Conservation (phyloP, 805 yeast species). For the Lipomyces yamadae region DNA sequence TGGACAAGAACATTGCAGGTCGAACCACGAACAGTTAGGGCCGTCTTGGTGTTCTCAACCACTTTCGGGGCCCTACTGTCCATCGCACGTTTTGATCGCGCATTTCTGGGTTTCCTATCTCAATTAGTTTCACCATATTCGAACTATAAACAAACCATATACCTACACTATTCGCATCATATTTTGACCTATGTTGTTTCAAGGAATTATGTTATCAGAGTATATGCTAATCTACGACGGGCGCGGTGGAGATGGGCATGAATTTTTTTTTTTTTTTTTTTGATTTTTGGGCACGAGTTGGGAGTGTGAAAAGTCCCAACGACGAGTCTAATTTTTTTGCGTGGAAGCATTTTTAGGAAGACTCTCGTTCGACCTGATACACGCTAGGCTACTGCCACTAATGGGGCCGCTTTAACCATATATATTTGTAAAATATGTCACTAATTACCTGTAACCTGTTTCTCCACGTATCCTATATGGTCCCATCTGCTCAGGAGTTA, state of each 20-base stretch:
- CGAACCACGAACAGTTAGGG: constrained; percentile 88
- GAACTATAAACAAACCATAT: not conserved
- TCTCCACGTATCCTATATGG: too few species aligned
- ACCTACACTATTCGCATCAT: constrained; percentile 33
- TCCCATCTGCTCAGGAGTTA: too few species aligned
- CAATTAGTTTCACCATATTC: not conserved
- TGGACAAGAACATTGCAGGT: constrained; percentile 78
- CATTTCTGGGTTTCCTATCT: constrained; percentile 82
- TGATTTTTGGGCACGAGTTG: not conserved
- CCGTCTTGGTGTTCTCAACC: constrained; percentile 86
- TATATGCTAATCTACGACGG: not conserved
- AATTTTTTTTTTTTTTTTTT: not conserved
- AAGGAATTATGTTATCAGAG: not conserved
- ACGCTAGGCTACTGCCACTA: too few species aligned
- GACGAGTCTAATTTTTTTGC: not conserved
- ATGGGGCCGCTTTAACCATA: too few species aligned
- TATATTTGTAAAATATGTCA: too few species aligned
- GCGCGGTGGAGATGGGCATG: not conserved
- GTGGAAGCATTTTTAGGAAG: too few species aligned
- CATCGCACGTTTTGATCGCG: constrained; percentile 92
- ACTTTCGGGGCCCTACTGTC: constrained; percentile 87
- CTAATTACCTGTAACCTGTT: too few species aligned
- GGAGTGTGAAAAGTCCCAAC: constrained; percentile 8
- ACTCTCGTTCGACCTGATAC: too few species aligned
- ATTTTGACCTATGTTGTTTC: constrained; percentile 8